These are phyloP conservation scores for Setomelanomma holmii DNA, from an alignment of 2,329 filamentous ascomycete genomes.

Conservation along the genomic window DNA sequence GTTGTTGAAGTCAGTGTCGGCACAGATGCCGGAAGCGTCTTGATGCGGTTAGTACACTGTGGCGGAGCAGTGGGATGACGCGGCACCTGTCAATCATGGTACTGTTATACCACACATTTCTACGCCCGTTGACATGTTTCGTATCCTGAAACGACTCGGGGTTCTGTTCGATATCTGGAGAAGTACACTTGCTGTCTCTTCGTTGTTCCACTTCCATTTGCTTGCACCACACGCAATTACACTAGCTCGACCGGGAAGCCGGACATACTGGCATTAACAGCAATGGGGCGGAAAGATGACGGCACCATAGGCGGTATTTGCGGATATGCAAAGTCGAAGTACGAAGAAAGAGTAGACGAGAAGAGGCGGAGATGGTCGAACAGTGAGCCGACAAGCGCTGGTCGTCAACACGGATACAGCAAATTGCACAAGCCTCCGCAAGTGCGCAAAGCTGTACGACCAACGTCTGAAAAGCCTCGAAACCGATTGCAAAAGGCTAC, in stretches of 20 bases:
- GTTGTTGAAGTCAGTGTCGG: too few species aligned
- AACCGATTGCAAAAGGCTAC: conserved; percentile 18
- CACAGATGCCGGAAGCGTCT: too few species aligned
- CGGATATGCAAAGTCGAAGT: conserved; percentile 16
- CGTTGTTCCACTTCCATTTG: not conserved
- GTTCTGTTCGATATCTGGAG: not conserved
- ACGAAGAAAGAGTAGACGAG: conserved; percentile 15
- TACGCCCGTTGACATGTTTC: not conserved
- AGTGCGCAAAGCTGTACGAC: not conserved
- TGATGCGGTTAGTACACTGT: not conserved
- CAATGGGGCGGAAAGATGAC: conserved; percentile 16
- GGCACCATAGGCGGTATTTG: conserved; percentile 16
- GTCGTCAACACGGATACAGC: conserved; percentile 5
- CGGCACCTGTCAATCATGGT: not conserved
- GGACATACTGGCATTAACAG: not conserved
- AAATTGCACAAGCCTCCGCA: conserved; percentile 27
- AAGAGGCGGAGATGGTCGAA: conserved; percentile 10
- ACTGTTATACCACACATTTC: not conserved
- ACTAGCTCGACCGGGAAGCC: not conserved
- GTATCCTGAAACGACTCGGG: not conserved
- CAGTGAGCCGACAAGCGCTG: conserved; percentile 11
- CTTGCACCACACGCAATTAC: not conserved
- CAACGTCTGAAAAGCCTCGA: conserved; percentile 12
- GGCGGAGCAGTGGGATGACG: not conserved
- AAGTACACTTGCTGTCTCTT: not conserved